phyloP scores from a whole-genome alignment of 257 asterid species.

The Rehmannia glutinosa region DNA sequence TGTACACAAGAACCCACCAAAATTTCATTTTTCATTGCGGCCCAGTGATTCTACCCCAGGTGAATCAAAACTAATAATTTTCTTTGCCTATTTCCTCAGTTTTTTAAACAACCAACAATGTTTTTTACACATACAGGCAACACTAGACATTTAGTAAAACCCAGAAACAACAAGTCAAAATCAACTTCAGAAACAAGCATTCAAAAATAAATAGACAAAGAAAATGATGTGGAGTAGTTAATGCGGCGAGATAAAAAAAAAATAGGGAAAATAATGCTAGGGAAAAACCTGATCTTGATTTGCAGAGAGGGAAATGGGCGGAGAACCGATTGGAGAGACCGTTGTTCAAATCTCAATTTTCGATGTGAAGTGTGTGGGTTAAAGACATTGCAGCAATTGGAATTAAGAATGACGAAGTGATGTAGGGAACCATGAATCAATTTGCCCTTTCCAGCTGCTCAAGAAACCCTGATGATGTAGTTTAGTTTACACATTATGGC shows the following conservation, averaged over 20 bases:
- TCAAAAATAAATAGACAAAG: neutral
- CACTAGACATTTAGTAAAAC: neutral
- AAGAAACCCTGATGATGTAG: too few species aligned
- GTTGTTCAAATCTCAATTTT: neutral
- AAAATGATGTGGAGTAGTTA: too few species aligned
- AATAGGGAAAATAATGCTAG: too few species aligned
- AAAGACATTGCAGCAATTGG: too few species aligned
- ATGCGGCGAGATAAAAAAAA: too few species aligned
- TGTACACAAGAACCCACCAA: neutral
- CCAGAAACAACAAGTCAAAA: neutral
- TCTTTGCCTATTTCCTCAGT: neutral
- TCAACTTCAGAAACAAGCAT: too few species aligned
- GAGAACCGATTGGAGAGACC: neutral
- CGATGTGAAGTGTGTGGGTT: too few species aligned
- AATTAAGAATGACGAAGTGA: too few species aligned
- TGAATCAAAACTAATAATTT: neutral
- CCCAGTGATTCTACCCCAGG: neutral
- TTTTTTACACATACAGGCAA: neutral
- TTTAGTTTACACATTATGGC: too few species aligned
- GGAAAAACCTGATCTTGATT: neutral
- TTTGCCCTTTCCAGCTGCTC: too few species aligned
- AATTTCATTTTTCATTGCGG: neutral
- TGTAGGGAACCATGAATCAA: too few species aligned
- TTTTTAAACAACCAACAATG: neutral
- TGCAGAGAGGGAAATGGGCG: neutral